Percentiles rank a stretch among this genome's conserved stretches.
These are phyloP conservation scores for Clonostachys rosea DNA, from an alignment of 2,329 filamentous ascomycete genomes.

Conservation along the genomic window DNA sequence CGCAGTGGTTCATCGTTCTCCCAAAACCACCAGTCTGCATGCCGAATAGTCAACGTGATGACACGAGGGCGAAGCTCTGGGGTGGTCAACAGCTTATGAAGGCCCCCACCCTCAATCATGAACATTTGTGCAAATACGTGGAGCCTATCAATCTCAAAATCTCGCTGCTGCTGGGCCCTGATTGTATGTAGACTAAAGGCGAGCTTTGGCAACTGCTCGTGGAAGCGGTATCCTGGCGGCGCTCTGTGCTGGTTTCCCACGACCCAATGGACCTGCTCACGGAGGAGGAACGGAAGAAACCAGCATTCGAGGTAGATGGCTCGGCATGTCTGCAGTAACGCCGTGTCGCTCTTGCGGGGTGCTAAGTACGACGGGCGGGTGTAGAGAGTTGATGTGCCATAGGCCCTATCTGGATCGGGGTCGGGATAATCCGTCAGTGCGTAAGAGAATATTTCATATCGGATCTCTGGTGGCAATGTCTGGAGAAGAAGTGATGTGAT, in stretches of 20 bases:
- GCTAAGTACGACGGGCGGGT: constrained; percentile 33
- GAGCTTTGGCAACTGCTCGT: too few relatives aligned
- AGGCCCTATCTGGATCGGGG: constrained; percentile 11
- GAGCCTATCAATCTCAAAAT: constrained; percentile 19
- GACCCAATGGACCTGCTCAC: constrained; percentile 30
- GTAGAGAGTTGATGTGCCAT: constrained; percentile 25
- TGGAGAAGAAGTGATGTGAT: too few relatives aligned
- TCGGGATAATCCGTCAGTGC: constrained; percentile 31
- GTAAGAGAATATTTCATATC: constrained; percentile 37
- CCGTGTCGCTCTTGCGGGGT: constrained; percentile 23
- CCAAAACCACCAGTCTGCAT: constrained; percentile 45
- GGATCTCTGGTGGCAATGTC: constrained; percentile 40
- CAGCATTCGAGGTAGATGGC: constrained; percentile 33
- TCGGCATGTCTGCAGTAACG: constrained; percentile 35
- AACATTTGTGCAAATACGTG: constrained; percentile 38
- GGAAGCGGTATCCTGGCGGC: constrained; percentile 14
- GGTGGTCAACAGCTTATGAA: constrained; percentile 17
- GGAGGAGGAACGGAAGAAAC: constrained; percentile 31
- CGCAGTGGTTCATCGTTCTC: constrained; percentile 25
- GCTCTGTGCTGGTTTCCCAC: constrained; percentile 18
- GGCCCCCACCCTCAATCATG: constrained; percentile 19
- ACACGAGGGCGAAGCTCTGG: constrained; percentile 21
- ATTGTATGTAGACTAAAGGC: too few relatives aligned
- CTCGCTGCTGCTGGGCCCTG: too few relatives aligned
- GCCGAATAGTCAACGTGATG: constrained; percentile 39